phyloP scores from a whole-genome alignment of 2,329 filamentous ascomycete genomes.

The Cercospora sp. region DNA sequence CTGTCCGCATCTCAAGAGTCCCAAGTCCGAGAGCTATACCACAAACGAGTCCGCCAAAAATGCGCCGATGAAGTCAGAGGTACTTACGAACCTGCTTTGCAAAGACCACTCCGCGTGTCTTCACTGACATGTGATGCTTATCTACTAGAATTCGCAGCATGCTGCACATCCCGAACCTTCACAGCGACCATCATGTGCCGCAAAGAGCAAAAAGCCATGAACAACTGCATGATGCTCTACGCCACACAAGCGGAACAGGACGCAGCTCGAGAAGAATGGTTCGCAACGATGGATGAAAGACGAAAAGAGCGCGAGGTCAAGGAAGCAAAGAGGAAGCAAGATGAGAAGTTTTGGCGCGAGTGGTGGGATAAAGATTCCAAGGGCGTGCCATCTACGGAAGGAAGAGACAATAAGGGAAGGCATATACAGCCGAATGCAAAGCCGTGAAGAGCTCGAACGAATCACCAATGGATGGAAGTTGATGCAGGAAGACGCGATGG shows the following conservation, averaged over 20 bases:
- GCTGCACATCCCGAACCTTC: slow-evolving; percentile 81
- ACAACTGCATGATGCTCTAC: slow-evolving; percentile 85
- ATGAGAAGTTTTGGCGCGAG: slow-evolving; percentile 52
- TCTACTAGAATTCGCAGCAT: slow-evolving; percentile 80
- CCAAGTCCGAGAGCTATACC: slow-evolving; percentile 77
- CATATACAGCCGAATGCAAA: background rate
- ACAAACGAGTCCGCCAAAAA: slow-evolving; percentile 72
- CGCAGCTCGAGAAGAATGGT: slow-evolving; percentile 90
- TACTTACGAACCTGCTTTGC: slow-evolving; percentile 26
- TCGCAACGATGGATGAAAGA: slow-evolving; percentile 71
- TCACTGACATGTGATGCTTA: background rate
- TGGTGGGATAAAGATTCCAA: slow-evolving; percentile 51
- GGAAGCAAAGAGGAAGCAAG: slow-evolving; percentile 45
- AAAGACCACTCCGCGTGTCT: background rate
- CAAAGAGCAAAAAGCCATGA: slow-evolving; percentile 79
- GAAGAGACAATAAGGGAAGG: slow-evolving; percentile 21
- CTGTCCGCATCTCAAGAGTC: slow-evolving; percentile 79
- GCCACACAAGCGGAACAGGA: slow-evolving; percentile 85
- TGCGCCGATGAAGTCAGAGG: slow-evolving; percentile 63
- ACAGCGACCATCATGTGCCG: slow-evolving; percentile 87
- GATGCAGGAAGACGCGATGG: background rate
- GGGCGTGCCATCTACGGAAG: slow-evolving; percentile 26
- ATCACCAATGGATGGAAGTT: background rate
- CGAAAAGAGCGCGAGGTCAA: slow-evolving; percentile 64
- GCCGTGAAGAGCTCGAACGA: background rate